A percentile compares a stretch with the other conserved stretches of the same genome.
Conservation (phyloP, 2,329 filamentous ascomycete species). For the Phyllosticta citriasiana region DNA sequence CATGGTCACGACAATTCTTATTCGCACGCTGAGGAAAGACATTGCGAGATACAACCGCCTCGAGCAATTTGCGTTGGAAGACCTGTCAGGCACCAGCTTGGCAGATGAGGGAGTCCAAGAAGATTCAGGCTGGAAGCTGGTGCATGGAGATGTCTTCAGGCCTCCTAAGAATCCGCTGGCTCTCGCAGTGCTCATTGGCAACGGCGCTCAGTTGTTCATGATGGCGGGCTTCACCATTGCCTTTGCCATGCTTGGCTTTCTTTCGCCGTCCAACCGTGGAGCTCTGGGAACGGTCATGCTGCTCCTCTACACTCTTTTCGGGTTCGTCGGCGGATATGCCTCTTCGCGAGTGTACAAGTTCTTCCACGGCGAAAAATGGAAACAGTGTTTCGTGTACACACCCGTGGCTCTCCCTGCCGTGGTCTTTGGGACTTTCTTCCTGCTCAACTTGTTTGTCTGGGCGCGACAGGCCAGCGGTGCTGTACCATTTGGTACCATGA, state of each 20-base stretch:
- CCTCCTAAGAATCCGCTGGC: slow-evolving; percentile 73
- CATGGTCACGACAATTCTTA: slow-evolving; percentile 85
- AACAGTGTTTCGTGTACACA: slow-evolving; percentile 81
- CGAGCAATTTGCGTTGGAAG: slow-evolving; percentile 82
- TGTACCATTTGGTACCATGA: slow-evolving; percentile 94
- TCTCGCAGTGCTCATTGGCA: slow-evolving; percentile 80
- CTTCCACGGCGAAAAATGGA: slow-evolving; percentile 87
- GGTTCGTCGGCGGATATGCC: slow-evolving; percentile 83
- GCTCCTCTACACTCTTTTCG: slow-evolving; percentile 84
- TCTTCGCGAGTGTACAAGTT: slow-evolving; percentile 91
- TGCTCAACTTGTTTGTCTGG: slow-evolving; percentile 94
- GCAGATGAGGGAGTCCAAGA: slow-evolving; percentile 92
- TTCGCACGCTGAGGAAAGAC: slow-evolving; percentile 83
- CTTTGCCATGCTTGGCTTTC: slow-evolving; percentile 86
- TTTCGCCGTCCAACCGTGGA: slow-evolving; percentile 91
- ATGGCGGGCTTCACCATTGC: slow-evolving; percentile 92
- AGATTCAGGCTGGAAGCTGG: slow-evolving; percentile 96
- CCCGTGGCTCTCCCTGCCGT: slow-evolving; percentile 76
- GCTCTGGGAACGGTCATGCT: slow-evolving; percentile 90
- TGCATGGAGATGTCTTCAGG: slow-evolving; percentile 95
- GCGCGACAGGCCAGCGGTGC: slow-evolving; percentile 84
- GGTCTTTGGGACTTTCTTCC: slow-evolving; percentile 82
- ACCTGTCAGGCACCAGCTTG: slow-evolving; percentile 64
- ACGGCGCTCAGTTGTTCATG: slow-evolving; percentile 91
- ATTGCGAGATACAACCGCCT: slow-evolving; percentile 94